Evolutionary conservation across 2,329 filamentous ascomycete species (phyloP).

Genomic region (Nemania sp.): DNA sequence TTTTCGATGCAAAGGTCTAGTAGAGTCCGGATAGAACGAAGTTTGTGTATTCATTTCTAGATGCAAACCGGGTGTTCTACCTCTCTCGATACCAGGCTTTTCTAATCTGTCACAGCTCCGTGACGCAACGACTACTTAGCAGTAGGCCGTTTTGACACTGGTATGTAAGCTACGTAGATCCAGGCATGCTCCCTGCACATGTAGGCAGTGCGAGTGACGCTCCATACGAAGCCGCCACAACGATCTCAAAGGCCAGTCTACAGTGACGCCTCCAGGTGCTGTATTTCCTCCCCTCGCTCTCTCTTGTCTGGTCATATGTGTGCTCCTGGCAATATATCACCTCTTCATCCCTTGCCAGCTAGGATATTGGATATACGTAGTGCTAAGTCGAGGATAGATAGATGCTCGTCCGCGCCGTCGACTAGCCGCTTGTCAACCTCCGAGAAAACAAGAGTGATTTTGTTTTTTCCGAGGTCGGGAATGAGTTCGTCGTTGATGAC

Average conservation of each 20-base stretch:
- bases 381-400: conserved; percentile 83
- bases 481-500: conserved; percentile 84
- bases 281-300: conserved; percentile 6
- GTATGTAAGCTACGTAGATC: not conserved
- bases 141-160: no score
- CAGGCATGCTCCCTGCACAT: not conserved
- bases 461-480: conserved; percentile 83
- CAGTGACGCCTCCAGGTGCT: conserved; percentile 5
- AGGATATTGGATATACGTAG: conserved; percentile 79
- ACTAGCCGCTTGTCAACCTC: conserved; percentile 93
- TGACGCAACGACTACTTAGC: no score
- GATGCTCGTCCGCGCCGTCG: conserved; percentile 93
- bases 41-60: no score
- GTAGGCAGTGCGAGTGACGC: not conserved
- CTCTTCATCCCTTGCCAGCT: conserved; percentile 45
- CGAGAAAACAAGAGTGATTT: conserved; percentile 86
- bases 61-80: no score
- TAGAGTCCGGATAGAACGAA: no score
- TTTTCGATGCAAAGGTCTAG: no score
- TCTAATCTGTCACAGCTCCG: no score
- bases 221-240: no score
- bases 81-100: no score
- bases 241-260: not conserved
- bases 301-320: not conserved
- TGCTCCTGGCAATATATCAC: conserved; percentile 4